Base-by-base conservation (phyloP, 2,329 filamentous ascomycete genomes). In the Diaporthe caulivora region DNA sequence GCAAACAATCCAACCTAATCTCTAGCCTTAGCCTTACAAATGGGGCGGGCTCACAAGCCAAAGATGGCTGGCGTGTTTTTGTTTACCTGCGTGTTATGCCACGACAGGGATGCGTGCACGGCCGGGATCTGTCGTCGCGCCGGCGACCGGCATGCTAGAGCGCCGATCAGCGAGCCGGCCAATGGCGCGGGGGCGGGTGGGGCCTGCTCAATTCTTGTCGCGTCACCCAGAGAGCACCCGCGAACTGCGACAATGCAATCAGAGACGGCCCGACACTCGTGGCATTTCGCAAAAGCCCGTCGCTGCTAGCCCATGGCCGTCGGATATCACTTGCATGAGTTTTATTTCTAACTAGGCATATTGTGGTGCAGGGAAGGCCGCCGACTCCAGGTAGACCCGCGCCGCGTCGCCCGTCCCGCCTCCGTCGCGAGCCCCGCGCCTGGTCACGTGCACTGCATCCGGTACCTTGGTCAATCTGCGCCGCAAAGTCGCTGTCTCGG, bases 61-160 rank as follows among this genome's bases (percentile, higher is more conserved):
- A 31, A 26, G 29, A 49, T 51, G 49, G 17, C 53, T 37, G 51
- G 51, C 54, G 67, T 70, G 55, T 62, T 44, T 62, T 71, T 71
- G 69, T 71, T 71, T 71, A 71, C 69, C 37, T 24, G 9, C 29
- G 24, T 51, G 57, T 60, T 71, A 49, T 71, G 54, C 58, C 57
- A 3, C 1, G 70, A 72, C 70, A 68, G 37, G 70, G 70, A 51
- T 55, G 42, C 47, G 60, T 47, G 74, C 74, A 75, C 71, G 71
- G 47, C 74, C 67, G 62, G 62, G 31, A 40, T 67, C 62, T 42
- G 26, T 67, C 51, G 71, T 73, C 62, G 73, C 65, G 47, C 60
- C 51, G 70, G 70, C 51, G 71, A 74, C 73, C 73, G 57, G 70
- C 60, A 62, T 72, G 54, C 2, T 65, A 37, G 42, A 44, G 68